Evolutionary conservation across 75 land plant species (phyloP).

Genomic region (Chamaecyparis obtusa): DNA sequence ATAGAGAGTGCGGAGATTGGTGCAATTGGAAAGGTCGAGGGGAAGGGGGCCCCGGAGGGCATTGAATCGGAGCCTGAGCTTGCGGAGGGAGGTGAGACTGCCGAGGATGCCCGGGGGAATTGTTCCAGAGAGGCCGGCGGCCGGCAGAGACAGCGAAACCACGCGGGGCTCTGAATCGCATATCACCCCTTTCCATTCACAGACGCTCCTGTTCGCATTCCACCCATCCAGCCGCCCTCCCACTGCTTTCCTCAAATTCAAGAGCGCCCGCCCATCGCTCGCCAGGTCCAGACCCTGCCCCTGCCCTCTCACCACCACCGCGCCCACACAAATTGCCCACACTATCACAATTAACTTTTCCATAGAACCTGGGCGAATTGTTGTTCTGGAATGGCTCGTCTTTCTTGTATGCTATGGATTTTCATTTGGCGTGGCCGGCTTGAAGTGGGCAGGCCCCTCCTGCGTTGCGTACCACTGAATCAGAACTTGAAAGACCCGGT

Average conservation of each 20-base stretch:
- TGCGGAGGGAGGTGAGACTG: constrained; percentile 42
- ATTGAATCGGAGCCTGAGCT: constrained; percentile 68
- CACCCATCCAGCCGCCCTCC: constrained; percentile 25
- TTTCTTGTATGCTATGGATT: too few relatives aligned
- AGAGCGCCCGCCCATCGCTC: constrained; percentile 35
- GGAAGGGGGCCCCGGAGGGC: constrained; percentile 55
- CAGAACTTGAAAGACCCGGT: too few relatives aligned
- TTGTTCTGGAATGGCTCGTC: too few relatives aligned
- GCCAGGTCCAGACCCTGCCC: constrained; percentile 43
- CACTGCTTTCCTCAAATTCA: constrained; percentile 35
- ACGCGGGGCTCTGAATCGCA: constrained; percentile 43
- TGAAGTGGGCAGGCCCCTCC: too few relatives aligned
- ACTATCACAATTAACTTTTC: not conserved
- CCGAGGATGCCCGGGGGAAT: constrained; percentile 50
- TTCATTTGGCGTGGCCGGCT: too few relatives aligned
- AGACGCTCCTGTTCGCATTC: constrained; percentile 21
- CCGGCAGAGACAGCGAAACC: constrained; percentile 64
- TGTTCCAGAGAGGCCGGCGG: constrained; percentile 43
- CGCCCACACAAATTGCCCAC: not conserved
- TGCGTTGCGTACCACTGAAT: too few relatives aligned
- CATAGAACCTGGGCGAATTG: not conserved
- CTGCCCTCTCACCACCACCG: not conserved
- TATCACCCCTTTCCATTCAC: constrained; percentile 42
- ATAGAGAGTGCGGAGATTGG: constrained; percentile 54
- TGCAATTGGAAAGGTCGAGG: constrained; percentile 40